Conservation (phyloP, 2,329 filamentous ascomycete species). For the Gaeumannomyces sp. region DNA sequence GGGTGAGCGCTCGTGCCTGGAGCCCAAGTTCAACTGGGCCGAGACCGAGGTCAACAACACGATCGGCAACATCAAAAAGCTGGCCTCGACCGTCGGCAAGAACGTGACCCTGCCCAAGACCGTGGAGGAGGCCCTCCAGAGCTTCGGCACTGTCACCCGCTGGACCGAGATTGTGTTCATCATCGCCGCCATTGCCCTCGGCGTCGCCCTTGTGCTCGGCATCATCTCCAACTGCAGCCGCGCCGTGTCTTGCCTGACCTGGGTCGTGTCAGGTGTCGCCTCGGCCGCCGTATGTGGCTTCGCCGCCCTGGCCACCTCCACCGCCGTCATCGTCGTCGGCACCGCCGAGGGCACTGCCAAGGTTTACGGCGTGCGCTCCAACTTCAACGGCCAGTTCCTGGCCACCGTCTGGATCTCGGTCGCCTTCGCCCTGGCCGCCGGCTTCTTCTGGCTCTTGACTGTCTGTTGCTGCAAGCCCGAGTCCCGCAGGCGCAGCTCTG, state of each 20-base stretch:
- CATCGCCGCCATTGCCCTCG: conserved; percentile 63
- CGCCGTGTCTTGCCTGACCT: conserved; percentile 75
- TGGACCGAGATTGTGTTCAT: conserved; percentile 83
- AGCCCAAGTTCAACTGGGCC: conserved; percentile 70
- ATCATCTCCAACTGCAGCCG: conserved; percentile 79
- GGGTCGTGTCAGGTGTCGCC: conserved; percentile 64
- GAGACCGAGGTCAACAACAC: conserved; percentile 63
- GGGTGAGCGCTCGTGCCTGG: conserved; percentile 59
- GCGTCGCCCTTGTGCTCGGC: conserved; percentile 67
- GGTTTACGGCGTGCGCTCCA: conserved; percentile 63
- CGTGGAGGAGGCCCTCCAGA: conserved; percentile 60
- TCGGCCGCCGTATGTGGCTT: conserved; percentile 49
- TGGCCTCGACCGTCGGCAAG: conserved; percentile 40
- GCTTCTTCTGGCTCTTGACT: conserved; percentile 86
- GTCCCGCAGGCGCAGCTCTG: conserved; percentile 25
- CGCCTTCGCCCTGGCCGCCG: conserved; percentile 67
- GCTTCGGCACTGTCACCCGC: conserved; percentile 67
- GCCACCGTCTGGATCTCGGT: conserved; percentile 72
- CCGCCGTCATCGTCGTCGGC: conserved; percentile 64
- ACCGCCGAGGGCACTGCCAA: conserved; percentile 61
- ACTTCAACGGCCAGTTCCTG: conserved; percentile 64
- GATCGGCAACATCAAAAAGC: conserved; percentile 44
- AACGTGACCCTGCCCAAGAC: conserved; percentile 62
- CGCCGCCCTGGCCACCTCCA: conserved; percentile 67
- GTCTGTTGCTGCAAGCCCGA: conserved; percentile 84